A percentile compares a stretch with the other conserved stretches of the same genome.
phyloP scores from a whole-genome alignment of 2,329 filamentous ascomycete genomes.

The Mycosphaerella arachidis region DNA sequence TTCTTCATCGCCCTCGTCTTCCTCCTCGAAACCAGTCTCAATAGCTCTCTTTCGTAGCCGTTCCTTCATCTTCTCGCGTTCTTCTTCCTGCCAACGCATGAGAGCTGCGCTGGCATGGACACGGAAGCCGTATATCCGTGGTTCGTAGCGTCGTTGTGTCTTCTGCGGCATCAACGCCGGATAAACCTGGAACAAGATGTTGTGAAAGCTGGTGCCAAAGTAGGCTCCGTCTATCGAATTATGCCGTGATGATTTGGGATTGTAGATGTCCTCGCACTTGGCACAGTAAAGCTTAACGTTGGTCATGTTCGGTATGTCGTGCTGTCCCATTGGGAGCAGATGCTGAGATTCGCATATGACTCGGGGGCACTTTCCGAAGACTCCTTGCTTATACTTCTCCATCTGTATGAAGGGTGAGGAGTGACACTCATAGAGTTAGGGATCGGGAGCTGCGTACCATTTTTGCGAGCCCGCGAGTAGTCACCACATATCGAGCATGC shows the following conservation, averaged over 20 bases:
- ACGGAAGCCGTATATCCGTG: slow-evolving; percentile 89
- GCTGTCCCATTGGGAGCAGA: slow-evolving; percentile 88
- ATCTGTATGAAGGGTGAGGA: slow-evolving; percentile 56
- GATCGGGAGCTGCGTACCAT: slow-evolving; percentile 64
- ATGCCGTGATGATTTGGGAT: slow-evolving; percentile 95
- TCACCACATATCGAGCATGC: slow-evolving; percentile 94
- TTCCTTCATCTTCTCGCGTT: slow-evolving; percentile 76
- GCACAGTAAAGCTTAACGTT: slow-evolving; percentile 96
- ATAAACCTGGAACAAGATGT: slow-evolving; percentile 98
- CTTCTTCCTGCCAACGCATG: slow-evolving; percentile 81
- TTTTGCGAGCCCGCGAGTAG: slow-evolving; percentile 85
- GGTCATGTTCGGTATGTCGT: slow-evolving; percentile 80
- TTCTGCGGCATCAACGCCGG: slow-evolving; percentile 84
- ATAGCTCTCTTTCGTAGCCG: slow-evolving; percentile 65
- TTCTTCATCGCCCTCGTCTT: slow-evolving; percentile 55
- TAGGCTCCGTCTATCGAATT: slow-evolving; percentile 95
- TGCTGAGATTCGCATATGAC: slow-evolving; percentile 93
- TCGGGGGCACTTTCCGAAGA: slow-evolving; percentile 96
- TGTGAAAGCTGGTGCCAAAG: slow-evolving; percentile 97
- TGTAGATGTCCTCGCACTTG: slow-evolving; percentile 97
- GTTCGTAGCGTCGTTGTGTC: slow-evolving; percentile 78
- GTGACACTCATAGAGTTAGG: background rate
- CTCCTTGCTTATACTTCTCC: slow-evolving; percentile 97
- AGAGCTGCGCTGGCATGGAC: slow-evolving; percentile 86
- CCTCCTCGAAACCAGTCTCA: slow-evolving; percentile 74